Evolutionary conservation across 1,284 basidiomycete species (phyloP).

Genomic region (Afroboletus lepidellus): DNA sequence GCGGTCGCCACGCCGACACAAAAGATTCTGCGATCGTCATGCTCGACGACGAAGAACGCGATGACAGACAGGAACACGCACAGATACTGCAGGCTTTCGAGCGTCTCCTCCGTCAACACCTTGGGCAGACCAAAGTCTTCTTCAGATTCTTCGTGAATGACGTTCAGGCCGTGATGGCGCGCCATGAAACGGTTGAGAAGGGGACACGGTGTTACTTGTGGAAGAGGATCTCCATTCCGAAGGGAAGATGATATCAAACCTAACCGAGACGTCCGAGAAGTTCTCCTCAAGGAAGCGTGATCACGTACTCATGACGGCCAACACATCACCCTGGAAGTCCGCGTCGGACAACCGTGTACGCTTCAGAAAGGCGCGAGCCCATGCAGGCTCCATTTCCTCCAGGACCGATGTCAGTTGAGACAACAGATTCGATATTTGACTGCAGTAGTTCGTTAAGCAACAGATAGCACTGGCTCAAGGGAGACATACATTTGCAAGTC

Average conservation of each 20-base stretch:
- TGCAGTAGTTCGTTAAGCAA: constrained; percentile 28
- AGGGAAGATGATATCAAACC: constrained; percentile 70
- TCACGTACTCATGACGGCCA: constrained; percentile 72
- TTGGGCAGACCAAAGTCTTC: constrained; percentile 69
- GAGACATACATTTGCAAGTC: constrained; percentile 59
- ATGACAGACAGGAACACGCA: constrained; percentile 33
- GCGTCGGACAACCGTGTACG: constrained; percentile 77
- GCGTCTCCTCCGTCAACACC: constrained; percentile 60
- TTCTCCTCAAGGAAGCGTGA: not conserved
- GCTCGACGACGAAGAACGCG: not conserved
- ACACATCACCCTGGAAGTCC: constrained; percentile 80
- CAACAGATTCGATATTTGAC: constrained; percentile 59
- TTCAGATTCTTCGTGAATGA: constrained; percentile 63
- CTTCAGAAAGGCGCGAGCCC: constrained; percentile 74
- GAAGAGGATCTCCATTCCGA: constrained; percentile 73
- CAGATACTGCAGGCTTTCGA: constrained; percentile 71
- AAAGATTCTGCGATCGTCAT: constrained; percentile 51
- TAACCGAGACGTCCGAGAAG: constrained; percentile 26
- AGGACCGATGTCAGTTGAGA: constrained; percentile 65
- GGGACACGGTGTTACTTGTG: constrained; percentile 85
- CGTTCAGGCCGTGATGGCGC: constrained; percentile 58
- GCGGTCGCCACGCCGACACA: constrained; percentile 75
- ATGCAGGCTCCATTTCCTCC: constrained; percentile 65
- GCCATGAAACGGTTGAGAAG: constrained; percentile 73
- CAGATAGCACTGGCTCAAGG: not conserved